Evolutionary conservation across 495 filamentous ascomycete genomes (phyloP).

Genomic region (Tricharina praecox): DNA sequence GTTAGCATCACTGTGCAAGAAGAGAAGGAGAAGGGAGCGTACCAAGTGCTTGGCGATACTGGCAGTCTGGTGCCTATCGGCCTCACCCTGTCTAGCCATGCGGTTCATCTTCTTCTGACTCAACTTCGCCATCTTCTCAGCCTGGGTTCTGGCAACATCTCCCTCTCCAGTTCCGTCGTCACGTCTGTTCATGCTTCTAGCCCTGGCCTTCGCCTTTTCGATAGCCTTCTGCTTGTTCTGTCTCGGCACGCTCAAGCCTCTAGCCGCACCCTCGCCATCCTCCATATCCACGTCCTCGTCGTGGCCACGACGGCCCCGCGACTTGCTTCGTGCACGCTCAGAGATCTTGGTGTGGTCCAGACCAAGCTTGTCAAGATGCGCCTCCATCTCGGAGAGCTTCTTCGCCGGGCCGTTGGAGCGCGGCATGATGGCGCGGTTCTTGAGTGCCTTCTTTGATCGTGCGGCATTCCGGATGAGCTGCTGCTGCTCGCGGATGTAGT

Average conservation of each 20-base stretch:
- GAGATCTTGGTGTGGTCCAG: slow-evolving; percentile 61
- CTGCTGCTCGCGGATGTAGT: slow-evolving; percentile 85
- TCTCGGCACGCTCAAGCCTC: slow-evolving; percentile 16
- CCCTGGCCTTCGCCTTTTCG: slow-evolving; percentile 57
- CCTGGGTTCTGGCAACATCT: slow-evolving; percentile 46
- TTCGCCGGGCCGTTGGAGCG: slow-evolving; percentile 53
- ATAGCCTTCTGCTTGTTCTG: slow-evolving; percentile 32
- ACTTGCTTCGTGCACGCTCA: slow-evolving; percentile 51
- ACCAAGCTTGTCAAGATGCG: slow-evolving; percentile 65
- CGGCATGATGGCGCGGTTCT: slow-evolving; percentile 86
- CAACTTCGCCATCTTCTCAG: slow-evolving; percentile 70
- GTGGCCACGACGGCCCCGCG: slow-evolving; percentile 40
- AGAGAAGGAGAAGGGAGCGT: slow-evolving; percentile 12
- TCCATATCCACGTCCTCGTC: slow-evolving; percentile 52
- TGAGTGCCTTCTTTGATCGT: slow-evolving; percentile 79
- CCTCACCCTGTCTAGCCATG: slow-evolving; percentile 90
- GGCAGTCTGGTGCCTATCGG: slow-evolving; percentile 74
- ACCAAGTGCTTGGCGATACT: slow-evolving; percentile 84
- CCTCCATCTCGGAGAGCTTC: slow-evolving; percentile 67
- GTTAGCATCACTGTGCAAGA: slow-evolving; percentile 24
- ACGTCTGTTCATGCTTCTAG: slow-evolving; percentile 67
- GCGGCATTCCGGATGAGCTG: slow-evolving; percentile 76
- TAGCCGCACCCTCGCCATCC: slow-evolving; percentile 46
- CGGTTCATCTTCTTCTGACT: slow-evolving; percentile 97
- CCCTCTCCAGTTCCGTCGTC: slow-evolving; percentile 57